Percentiles rank a stretch among this genome's conserved stretches.
Evolutionary conservation across 495 filamentous ascomycete genomes (phyloP).

Genomic region (Neurospora intermedia): DNA sequence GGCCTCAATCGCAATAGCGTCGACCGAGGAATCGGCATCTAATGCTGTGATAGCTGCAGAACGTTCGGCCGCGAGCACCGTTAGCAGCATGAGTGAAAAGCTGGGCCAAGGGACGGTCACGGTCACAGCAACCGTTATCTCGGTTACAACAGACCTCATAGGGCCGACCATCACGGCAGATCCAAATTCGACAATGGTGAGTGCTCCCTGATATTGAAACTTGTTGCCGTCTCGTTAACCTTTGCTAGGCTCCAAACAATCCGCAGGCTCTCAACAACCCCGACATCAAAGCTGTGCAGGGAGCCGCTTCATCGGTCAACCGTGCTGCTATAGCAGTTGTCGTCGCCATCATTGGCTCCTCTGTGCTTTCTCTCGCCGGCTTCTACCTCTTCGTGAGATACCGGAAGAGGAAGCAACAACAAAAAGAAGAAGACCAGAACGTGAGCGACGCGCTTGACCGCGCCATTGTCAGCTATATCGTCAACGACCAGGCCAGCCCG

Average conservation of each 20-base stretch:
- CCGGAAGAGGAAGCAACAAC: constrained; percentile 9
- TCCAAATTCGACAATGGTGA: constrained; percentile 1
- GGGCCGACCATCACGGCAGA: background rate
- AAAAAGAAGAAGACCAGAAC: constrained; percentile 12
- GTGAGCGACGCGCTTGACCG: constrained; percentile 18
- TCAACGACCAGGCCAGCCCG: constrained; percentile 14
- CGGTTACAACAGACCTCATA: background rate
- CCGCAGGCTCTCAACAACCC: background rate
- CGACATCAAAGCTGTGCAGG: background rate
- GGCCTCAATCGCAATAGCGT: constrained; percentile 7
- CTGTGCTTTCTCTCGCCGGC: constrained; percentile 12
- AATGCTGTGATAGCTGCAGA: constrained; percentile 4
- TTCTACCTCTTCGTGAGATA: constrained; percentile 12
- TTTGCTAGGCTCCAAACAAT: background rate
- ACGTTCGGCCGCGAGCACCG: constrained; percentile 9
- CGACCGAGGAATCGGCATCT: constrained; percentile 7
- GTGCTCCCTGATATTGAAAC: background rate
- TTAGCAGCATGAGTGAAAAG: constrained; percentile 4
- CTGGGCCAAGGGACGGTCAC: background rate
- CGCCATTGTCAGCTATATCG: constrained; percentile 21
- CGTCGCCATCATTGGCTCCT: constrained; percentile 11
- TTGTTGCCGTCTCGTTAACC: background rate
- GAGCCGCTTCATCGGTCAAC: constrained; percentile 1
- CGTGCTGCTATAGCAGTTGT: constrained; percentile 10
- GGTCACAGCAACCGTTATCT: background rate